Evolutionary conservation across 169 alveolate genomes (phyloP), one percentile per base, ranked within the genome.

Genomic region (Plasmodium gonderi): DNA sequence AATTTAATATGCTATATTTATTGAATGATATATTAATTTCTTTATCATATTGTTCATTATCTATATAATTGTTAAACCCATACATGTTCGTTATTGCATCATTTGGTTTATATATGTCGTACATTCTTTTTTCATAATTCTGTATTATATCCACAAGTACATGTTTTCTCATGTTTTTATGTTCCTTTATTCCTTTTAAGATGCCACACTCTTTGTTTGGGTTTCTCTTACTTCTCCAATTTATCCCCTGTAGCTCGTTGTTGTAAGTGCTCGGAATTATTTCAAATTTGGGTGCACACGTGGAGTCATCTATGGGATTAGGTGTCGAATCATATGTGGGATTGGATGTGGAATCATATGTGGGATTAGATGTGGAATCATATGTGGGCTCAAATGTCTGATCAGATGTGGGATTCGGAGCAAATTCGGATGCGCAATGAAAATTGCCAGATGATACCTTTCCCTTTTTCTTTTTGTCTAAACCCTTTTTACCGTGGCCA

Each of bases 101-200:
- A 44, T 76, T 79, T n/a, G 90, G 94, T 64, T 90, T 90, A 42
- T 90, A 90, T 31, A 90, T 90, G 38, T 90, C 94, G 44, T 90
- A 90, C 72, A 90, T 90, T 79, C 69, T 64, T 77, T 90, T 77
- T 26, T 90, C 26, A 42, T 90, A 90, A 33, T 90, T 68, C 7
- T 12, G 14, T 65, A 78, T 68, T 20, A 90, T 90, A 79, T 90
- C 90, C 49, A 36, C 2, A 9, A 90, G 68, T 29, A 90, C 23
- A 33, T 64, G 60, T 33, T 79, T 90, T 20, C 51, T 79, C 65
- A 90, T 47, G 20, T 78, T 64, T 29, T 90, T 78, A 47, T 49
- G 31, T 51, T 31, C 69, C 51, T 87, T 87, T 75, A 75, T 14
- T 65, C 74, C 45, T 33, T 75, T 54, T 20, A 81, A 54, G 33